Evolutionary conservation across 257 asterid species (phyloP).

Genomic region (Przewalskia tangutica): DNA sequence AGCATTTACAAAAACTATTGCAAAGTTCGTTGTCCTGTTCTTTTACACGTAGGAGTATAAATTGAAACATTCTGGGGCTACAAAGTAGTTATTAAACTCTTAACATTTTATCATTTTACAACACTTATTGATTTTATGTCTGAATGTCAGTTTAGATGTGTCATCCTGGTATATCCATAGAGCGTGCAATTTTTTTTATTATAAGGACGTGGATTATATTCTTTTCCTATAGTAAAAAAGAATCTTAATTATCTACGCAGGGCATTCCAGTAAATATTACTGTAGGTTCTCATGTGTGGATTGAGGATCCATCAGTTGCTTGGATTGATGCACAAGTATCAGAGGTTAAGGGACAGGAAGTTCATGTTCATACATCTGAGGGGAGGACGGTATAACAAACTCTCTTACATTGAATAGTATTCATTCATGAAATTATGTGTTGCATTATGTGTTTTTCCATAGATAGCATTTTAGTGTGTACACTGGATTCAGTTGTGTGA

Average conservation of each 20-base stretch:
- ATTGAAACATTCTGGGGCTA: neutral
- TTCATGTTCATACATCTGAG: constrained; percentile 49
- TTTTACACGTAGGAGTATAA: neutral
- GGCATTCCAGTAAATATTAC: constrained; percentile 73
- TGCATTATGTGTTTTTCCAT: neutral
- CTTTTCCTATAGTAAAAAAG: neutral
- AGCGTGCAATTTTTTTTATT: neutral
- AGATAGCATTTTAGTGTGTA: neutral
- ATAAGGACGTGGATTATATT: neutral
- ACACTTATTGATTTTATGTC: neutral
- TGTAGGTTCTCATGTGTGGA: constrained; percentile 92
- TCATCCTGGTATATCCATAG: neutral
- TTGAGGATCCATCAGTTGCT: constrained; percentile 63
- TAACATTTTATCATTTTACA: neutral
- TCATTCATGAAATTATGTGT: neutral
- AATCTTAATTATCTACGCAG: constrained; percentile 41
- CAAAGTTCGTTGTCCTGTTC: neutral
- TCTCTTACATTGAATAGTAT: neutral
- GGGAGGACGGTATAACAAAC: constrained; percentile 52
- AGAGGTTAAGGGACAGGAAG: constrained; percentile 63
- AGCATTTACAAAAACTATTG: neutral
- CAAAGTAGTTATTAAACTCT: neutral
- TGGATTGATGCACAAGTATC: constrained; percentile 77
- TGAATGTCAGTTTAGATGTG: neutral
- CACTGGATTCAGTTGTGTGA: neutral